Percentiles rank a stretch among this genome's conserved stretches.
Evolutionary conservation across 1,284 basidiomycete genomes (phyloP).

Genomic region (Xanthoconium separans): DNA sequence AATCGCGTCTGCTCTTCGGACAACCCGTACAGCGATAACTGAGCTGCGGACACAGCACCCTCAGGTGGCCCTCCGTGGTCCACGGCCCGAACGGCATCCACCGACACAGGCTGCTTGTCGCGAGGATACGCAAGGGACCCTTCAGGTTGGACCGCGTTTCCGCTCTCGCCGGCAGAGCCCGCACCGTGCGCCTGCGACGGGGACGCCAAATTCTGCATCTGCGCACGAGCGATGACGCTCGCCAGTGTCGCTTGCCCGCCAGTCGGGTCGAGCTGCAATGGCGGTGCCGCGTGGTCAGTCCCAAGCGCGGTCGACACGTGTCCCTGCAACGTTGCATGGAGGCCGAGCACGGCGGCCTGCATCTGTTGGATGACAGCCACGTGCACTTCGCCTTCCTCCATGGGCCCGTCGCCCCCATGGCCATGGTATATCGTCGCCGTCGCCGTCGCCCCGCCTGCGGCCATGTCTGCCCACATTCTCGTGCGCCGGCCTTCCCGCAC

Average conservation of each 20-base stretch:
- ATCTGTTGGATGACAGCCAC: slow-evolving; percentile 47
- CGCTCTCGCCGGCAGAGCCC: slow-evolving; percentile 6
- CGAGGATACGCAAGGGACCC: slow-evolving; percentile 7
- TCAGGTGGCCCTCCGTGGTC: slow-evolving; percentile 4
- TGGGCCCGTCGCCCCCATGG: slow-evolving; percentile 31
- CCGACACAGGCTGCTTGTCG: slow-evolving; percentile 12
- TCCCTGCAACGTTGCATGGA: slow-evolving; percentile 58
- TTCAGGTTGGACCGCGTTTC: slow-evolving; percentile 11
- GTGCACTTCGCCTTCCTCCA: slow-evolving; percentile 68
- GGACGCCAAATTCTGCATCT: slow-evolving; percentile 41
- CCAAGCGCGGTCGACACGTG: slow-evolving; percentile 58
- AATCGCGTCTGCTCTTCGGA: slow-evolving; percentile 67
- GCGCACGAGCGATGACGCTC: slow-evolving; percentile 64
- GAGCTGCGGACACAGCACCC: slow-evolving; percentile 24
- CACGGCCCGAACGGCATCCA: slow-evolving; percentile 14
- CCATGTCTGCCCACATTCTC: slow-evolving; percentile 61
- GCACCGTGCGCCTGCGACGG: slow-evolving; percentile 10
- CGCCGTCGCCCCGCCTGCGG: slow-evolving; percentile 33
- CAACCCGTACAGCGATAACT: slow-evolving; percentile 60
- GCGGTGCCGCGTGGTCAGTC: slow-evolving; percentile 34
- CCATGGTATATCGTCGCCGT: slow-evolving; percentile 27
- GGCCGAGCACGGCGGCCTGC: slow-evolving; percentile 51
- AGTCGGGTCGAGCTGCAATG: slow-evolving; percentile 40
- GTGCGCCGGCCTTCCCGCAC: slow-evolving; percentile 55
- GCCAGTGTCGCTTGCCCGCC: slow-evolving; percentile 62